Evolutionary conservation across 495 filamentous ascomycete species (phyloP), one percentile per base, ranked within the genome.

Genomic region (Massariosphaeria phaeospora): DNA sequence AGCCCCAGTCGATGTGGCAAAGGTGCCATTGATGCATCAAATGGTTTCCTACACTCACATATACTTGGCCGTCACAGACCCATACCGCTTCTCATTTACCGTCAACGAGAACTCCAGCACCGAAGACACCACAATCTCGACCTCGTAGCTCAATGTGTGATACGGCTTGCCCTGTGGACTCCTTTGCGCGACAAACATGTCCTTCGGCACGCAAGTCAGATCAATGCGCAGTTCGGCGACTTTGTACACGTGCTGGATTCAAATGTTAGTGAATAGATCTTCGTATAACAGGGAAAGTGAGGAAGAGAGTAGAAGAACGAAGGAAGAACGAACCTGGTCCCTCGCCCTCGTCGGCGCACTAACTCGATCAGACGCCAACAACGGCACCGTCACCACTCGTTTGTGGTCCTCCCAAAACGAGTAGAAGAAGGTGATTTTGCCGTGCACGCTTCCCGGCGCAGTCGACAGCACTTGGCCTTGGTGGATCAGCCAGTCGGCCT

Each of bases 51-150:
- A n/a, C 30, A 13, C 30, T 46, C 27, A 55, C 27, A 35, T 43
- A 39, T 55, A 55, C 3, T 48, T 45, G 8, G 52, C 45, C 4
- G 34, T 48, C n/a, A 55, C 30, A 7, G 52, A 48, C 2, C 43
- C 52, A 20, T 55, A 55, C 33, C 42, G 24, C 10, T 38, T 26
- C n/a, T 35, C 52, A 23, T 55, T 42, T 21, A 55, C 35, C 13
- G 26, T 18, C 3, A 55, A n/a, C 17, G 15, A 48, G 52, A 55
- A 55, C 33, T 55, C 45, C 12, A 55, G 34, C 9, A 27, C 21
- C 2, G 42, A 48, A 15, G 38, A 23, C 6, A 55, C 20, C 6
- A 33, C 26, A n/a, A 55, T 55, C 7, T 55, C 34, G 33, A 55
- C 35, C 5, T 48, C 40, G 34, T 29, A 48, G 10, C 35, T 24